Percentiles rank a stretch among this genome's conserved stretches.
Evolutionary conservation across 352 stramenopile genomes (phyloP).

Genomic region (Globisporangium cylindrosporum): DNA sequence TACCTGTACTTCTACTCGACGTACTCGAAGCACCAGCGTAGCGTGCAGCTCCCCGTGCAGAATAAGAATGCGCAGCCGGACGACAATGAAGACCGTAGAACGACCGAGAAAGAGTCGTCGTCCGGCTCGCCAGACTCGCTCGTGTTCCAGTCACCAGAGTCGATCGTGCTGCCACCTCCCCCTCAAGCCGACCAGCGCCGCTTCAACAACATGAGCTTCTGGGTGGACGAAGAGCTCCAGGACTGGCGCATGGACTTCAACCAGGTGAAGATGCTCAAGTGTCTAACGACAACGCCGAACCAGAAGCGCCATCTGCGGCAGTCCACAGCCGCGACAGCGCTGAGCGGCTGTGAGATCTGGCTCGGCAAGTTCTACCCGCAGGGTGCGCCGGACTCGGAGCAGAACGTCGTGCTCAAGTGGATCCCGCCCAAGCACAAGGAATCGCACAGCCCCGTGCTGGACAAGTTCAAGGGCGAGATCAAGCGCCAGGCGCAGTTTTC

Average conservation of each 20-base stretch:
- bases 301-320: conserved; percentile 45
- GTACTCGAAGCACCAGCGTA: conserved; percentile 8
- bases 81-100: conserved; percentile 5
- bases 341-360: conserved; percentile 57
- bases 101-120: conserved; percentile 10
- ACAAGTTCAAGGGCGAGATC: conserved; percentile 67
- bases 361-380: conserved; percentile 31
- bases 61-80: background rate
- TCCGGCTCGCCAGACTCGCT: conserved; percentile 2
- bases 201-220: conserved; percentile 47
- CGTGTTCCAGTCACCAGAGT: background rate
- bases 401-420: conserved; percentile 57
- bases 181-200: conserved; percentile 1
- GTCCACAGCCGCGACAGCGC: conserved; percentile 24
- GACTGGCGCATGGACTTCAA: conserved; percentile 64
- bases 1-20: conserved; percentile 13
- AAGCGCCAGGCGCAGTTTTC: conserved; percentile 55
- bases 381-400: conserved; percentile 27
- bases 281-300: conserved; percentile 40
- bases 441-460: conserved; percentile 16
- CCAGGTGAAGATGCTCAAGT: conserved; percentile 55
- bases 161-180: conserved; percentile 3
- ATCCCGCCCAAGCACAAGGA: conserved; percentile 33
- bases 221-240: conserved; percentile 68
- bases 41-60: background rate